Evolutionary conservation across 257 asterid species (phyloP).

Genomic region (Jaltomata sinuosa): DNA sequence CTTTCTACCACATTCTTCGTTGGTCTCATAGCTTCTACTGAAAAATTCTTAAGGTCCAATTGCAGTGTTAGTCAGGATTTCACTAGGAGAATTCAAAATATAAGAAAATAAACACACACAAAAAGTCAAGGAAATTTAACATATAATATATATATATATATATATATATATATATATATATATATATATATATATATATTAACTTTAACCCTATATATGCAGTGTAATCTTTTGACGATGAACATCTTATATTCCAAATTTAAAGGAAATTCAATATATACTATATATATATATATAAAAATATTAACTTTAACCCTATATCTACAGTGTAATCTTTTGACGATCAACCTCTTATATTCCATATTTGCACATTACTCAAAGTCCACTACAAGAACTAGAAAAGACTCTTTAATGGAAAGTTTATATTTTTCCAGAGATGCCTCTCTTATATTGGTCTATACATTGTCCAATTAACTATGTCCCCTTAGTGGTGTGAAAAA

Average conservation of each 20-base stretch:
- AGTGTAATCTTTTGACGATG: no score
- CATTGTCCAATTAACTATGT: not conserved
- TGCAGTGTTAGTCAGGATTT: not conserved
- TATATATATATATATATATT: not conserved
- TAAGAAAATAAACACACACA: not conserved
- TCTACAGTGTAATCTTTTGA: no score
- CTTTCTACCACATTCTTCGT: accelerated
- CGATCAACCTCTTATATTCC: not conserved
- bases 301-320: no score
- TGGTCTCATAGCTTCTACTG: not conserved
- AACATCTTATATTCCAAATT: not conserved
- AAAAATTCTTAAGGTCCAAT: not conserved
- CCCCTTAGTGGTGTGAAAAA: not conserved
- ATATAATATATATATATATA: not conserved
- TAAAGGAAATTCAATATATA: not conserved
- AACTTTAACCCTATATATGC: no score
- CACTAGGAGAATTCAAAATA: not conserved
- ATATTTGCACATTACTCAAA: not conserved
- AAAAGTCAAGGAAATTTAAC: no score
- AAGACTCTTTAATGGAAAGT: not conserved
- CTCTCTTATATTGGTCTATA: not conserved
- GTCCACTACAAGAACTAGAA: not conserved
- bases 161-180: not conserved
- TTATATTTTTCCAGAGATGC: not conserved
- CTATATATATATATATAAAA: not conserved